phyloP scores from a whole-genome alignment of 805 yeast genomes.

The Candida tammaniensis region DNA sequence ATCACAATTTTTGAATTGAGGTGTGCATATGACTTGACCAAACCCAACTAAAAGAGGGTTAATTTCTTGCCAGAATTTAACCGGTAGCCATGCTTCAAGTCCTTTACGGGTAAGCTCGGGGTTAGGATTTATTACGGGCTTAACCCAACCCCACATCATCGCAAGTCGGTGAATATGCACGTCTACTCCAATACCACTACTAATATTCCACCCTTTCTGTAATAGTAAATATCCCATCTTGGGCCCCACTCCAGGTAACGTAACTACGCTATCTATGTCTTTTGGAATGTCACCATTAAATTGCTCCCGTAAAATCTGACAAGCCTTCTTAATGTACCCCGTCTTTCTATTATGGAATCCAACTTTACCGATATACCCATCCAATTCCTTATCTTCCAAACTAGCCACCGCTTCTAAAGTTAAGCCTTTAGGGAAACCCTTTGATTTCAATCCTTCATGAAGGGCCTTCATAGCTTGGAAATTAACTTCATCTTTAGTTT shows the following conservation, averaged over 20 bases:
- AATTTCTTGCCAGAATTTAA: conserved; percentile 74
- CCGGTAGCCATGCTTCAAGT: conserved; percentile 73
- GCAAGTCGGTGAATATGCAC: conserved; percentile 84
- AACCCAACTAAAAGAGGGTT: conserved; percentile 89
- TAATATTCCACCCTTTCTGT: conserved; percentile 79
- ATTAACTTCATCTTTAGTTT: conserved; percentile 87
- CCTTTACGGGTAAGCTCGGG: conserved; percentile 76
- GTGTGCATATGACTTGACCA: conserved; percentile 84
- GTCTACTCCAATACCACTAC: conserved; percentile 89
- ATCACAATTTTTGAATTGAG: conserved; percentile 69
- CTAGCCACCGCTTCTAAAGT: conserved; percentile 52
- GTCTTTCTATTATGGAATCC: conserved; percentile 89
- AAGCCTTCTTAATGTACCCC: conserved; percentile 58
- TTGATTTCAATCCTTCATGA: conserved; percentile 43
- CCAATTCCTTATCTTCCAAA: conserved; percentile 56
- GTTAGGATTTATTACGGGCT: conserved; percentile 44
- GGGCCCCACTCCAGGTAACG: conserved; percentile 92
- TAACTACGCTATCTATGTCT: conserved; percentile 58
- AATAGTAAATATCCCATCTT: conserved; percentile 85
- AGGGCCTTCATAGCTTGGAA: conserved; percentile 66
- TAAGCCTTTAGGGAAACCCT: conserved; percentile 48
- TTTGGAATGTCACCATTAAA: conserved; percentile 72
- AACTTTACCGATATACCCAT: conserved; percentile 66
- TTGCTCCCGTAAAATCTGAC: conserved; percentile 47
- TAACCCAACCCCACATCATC: conserved; percentile 78